Evolutionary conservation across 306 rosid genomes (phyloP), one percentile per base, ranked within the genome.

Genomic region (Prunus armeniaca): DNA sequence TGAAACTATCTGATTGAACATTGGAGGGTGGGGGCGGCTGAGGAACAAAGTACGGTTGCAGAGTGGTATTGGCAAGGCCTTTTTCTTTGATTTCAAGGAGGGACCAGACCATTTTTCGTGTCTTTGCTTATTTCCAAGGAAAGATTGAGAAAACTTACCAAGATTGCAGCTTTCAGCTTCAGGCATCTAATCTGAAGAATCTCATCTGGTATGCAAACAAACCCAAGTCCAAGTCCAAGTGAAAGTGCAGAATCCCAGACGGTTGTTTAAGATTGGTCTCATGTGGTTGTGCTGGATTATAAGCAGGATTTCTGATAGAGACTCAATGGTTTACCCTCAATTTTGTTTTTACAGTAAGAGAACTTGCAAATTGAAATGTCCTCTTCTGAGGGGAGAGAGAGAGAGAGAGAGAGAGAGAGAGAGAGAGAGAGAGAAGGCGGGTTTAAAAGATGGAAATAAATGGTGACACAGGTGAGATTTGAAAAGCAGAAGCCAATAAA

Each of bases 1-100:
- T 81, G 83, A 89, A 79, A n/a, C 58, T 22, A 58, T 76, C 80
- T 49, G 93, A 82, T 77, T 88, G 84, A 52, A 76, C 12, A 41
- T 63, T 63, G 41, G 83, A 81, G 24, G 87, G 83, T 50, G 82
- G 88, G 13, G 74, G 77, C 47, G 84, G 85, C n/a, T 51, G 79
- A 51, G 82, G 41, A 60, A 84, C 69, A 57, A 75, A 61, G 70
- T 72, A 68, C 0, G 89, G 82, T 24, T 82, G 89, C 52, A 74
- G n/a, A 55, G 85, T 56, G 20, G 89, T 85, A 62, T 88, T 57
- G 71, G 81, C 57, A 62, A 82, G 79, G 72, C 55, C 27, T 1
- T 69, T 66, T 22, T 65, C 82, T 73, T 76, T 85, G 17, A 49
- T 64, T 67, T 70, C 79, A 2, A 72, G 18, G 22, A 82, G 78